These are phyloP conservation scores for Aegilops sharonensis DNA, from an alignment of 176 grass and related monocot species.

Conservation along the genomic window DNA sequence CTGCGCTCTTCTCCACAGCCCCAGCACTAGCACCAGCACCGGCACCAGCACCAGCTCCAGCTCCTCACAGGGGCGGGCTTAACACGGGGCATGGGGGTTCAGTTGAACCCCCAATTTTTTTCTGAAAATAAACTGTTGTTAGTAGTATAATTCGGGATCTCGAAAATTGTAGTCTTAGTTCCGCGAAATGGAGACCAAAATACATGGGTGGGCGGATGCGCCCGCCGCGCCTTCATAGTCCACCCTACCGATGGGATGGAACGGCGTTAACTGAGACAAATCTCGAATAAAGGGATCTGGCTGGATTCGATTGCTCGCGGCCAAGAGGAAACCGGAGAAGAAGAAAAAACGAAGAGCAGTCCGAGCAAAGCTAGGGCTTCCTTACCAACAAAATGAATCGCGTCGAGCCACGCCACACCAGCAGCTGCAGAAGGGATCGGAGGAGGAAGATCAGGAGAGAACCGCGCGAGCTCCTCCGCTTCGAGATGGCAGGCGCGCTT, in stretches of 20 bases:
- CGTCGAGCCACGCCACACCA: neutral
- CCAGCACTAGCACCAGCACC: constrained; percentile 9
- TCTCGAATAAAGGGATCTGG: constrained; percentile 13
- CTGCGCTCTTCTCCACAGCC: constrained; percentile 32
- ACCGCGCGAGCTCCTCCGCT: constrained; percentile 7
- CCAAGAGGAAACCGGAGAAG: neutral
- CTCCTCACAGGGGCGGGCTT: constrained; percentile 28
- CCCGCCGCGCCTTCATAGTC: constrained; percentile 1
- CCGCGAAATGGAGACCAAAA: neutral
- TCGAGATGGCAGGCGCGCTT: constrained; percentile 10
- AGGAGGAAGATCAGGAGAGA: constrained; percentile 9
- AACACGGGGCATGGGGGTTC: constrained; percentile 22
- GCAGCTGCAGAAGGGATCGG: constrained; percentile 3
- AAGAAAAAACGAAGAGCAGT: constrained; percentile 8
- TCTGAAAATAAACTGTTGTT: neutral
- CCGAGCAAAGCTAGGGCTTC: constrained; percentile 24
- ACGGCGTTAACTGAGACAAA: neutral
- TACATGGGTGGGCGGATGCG: constrained; percentile 3
- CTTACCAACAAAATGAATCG: constrained; percentile 24
- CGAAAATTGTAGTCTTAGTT: neutral
- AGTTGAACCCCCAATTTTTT: neutral
- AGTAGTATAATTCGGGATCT: constrained; percentile 24
- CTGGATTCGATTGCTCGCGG: constrained; percentile 8
- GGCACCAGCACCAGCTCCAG: constrained; percentile 7
- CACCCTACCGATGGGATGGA: neutral